Base-by-base conservation (phyloP, 2,329 filamentous ascomycete species). In the Fusarium phyllophilum region DNA sequence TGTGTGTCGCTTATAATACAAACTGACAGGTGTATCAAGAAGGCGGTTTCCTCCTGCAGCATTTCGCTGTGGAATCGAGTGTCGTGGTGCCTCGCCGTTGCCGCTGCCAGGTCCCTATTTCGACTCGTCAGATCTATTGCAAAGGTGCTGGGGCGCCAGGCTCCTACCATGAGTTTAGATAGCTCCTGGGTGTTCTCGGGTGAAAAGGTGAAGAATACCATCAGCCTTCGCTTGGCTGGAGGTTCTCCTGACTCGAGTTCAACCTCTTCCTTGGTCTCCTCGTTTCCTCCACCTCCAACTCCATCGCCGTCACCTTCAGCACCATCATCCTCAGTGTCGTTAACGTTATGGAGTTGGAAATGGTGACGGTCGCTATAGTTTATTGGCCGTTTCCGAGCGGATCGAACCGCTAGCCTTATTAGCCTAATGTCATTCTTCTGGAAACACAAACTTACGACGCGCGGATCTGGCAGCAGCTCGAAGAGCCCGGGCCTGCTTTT, bases 1-100 rank as follows among this genome's bases (percentile, higher is more conserved):
- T n/a, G n/a, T n/a, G 4, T 29, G 13, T 13, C 26, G 1, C 1
- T 29, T 8, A 7, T 31, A 9, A 7, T 22, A 11, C 38, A 14
- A 17, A 52, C 65, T 54, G 6, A 68, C 65, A 5, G 34, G 39
- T 6, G 65, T n/a, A 22, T 33, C 49, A 9, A 41, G 38, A 31
- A 12, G 14, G 6, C 1, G 3, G 8, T 11, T 22, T 22, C 8
- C 33, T 14, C 49, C 13, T 22, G 7, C 18, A 10, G 5, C 24
- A 54, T 38, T 54, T 5, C 14, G 49, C 51, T 54, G 34, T 10
- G 20, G 20, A 3, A 26, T 10, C 33, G 34, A 54, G 5, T 18
- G 34, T 22, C 20, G 48, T 11, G 6, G 12, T 12, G 46, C 4
- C 4, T 12, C 26, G 26, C 10, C 10, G 39, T n/a, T n/a, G 22